Evolutionary conservation across 2,329 filamentous ascomycete genomes (phyloP).

Genomic region (Mycosphaerelloides madeirae): DNA sequence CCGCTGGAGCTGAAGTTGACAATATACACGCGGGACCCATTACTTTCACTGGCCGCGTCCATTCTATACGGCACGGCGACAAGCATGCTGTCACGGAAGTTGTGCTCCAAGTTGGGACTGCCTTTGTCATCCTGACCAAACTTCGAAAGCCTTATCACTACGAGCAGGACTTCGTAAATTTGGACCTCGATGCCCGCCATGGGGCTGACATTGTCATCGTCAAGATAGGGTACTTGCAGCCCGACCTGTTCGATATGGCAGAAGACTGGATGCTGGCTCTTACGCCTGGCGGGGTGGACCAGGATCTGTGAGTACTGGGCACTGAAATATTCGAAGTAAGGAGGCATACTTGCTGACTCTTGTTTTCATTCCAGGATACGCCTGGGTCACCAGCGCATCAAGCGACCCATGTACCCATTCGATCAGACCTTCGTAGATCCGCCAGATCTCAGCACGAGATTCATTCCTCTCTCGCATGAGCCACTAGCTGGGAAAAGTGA

Average conservation of each 20-base stretch:
- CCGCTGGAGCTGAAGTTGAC: constrained; percentile 18
- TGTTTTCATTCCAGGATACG: neutral
- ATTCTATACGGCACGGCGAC: constrained; percentile 15
- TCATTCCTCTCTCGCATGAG: constrained; percentile 11
- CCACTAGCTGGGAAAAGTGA: constrained; percentile 3
- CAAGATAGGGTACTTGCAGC: constrained; percentile 22
- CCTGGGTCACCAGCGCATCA: constrained; percentile 15
- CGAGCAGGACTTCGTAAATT: constrained; percentile 16
- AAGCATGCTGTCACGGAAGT: constrained; percentile 13
- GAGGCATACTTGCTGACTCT: too few relatives aligned
- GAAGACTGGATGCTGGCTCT: constrained; percentile 21
- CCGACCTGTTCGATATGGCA: constrained; percentile 20
- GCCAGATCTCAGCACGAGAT: constrained; percentile 14
- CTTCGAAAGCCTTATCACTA: constrained; percentile 21
- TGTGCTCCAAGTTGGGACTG: constrained; percentile 15
- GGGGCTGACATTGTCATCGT: constrained; percentile 18
- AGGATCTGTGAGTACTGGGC: constrained; percentile 14
- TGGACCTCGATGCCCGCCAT: constrained; percentile 11
- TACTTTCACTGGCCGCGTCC: constrained; percentile 16
- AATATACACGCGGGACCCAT: constrained; percentile 15
- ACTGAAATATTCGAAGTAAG: constrained; percentile 9
- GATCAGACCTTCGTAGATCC: constrained; percentile 7
- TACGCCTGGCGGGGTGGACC: constrained; percentile 21
- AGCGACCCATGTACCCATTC: constrained; percentile 21
- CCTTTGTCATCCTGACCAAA: constrained; percentile 20